phyloP scores from a whole-genome alignment of 2,329 filamentous ascomycete species.

The Coleophoma eucalyptorum region DNA sequence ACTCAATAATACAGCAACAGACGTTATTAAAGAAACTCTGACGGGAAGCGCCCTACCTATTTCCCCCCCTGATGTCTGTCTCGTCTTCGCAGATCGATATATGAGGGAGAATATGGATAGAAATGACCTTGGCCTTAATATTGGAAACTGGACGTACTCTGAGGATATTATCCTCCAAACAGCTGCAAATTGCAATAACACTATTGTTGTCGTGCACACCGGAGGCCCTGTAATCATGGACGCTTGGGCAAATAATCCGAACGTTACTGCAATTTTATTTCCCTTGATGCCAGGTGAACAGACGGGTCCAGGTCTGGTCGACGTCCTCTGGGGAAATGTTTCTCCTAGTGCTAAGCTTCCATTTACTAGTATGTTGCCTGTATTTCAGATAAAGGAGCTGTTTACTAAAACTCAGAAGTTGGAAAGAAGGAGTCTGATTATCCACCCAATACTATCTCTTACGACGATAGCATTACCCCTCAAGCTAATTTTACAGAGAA shows the following conservation, averaged over 20 bases:
- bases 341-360: slow-evolving; percentile 39
- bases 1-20: slow-evolving; percentile 58
- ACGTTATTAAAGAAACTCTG: slow-evolving; percentile 64
- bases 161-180: slow-evolving; percentile 48
- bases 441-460: slow-evolving; percentile 22
- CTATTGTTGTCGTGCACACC: slow-evolving; percentile 62
- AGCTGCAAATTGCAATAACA: slow-evolving; percentile 54
- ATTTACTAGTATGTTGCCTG: too few species aligned
- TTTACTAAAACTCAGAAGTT: slow-evolving; percentile 44
- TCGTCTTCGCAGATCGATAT: background rate
- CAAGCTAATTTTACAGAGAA: slow-evolving; percentile 40
- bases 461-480: slow-evolving; percentile 27
- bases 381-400: too few species aligned
- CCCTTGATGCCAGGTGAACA: slow-evolving; percentile 59
- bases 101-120: slow-evolving; percentile 19
- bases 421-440: slow-evolving; percentile 47
- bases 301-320: slow-evolving; percentile 54
- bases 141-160: slow-evolving; percentile 59
- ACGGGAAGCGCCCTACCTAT: slow-evolving; percentile 60
- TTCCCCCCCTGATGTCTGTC: background rate
- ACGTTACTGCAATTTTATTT: slow-evolving; percentile 59
- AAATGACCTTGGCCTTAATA: slow-evolving; percentile 56
- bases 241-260: slow-evolving; percentile 54
- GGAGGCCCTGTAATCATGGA: slow-evolving; percentile 57
- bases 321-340: slow-evolving; percentile 56